phyloP scores from a whole-genome alignment of 371 early-diverging fungal species.

The Nematocida sp. region DNA sequence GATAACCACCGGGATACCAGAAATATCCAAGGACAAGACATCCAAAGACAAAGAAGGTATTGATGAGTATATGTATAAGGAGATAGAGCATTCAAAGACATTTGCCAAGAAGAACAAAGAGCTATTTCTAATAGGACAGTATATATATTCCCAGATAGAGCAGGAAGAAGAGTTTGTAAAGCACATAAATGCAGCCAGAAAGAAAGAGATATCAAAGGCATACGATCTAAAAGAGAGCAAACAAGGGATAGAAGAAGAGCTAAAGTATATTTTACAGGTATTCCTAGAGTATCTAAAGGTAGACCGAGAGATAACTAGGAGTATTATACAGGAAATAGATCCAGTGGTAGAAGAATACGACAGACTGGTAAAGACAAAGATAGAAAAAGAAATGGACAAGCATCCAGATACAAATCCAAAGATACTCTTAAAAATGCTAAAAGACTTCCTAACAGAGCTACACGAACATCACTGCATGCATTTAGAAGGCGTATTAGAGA shows the following conservation, averaged over 20 bases:
- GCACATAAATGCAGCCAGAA: conserved; percentile 36
- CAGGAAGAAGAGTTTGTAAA: conserved; percentile 16
- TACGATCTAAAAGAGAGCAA: not conserved
- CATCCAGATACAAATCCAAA: not conserved
- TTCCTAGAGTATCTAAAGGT: conserved; percentile 25
- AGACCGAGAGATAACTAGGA: conserved; percentile 27
- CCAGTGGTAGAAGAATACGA: conserved; percentile 42
- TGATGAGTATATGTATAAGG: not conserved
- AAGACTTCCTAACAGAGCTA: not conserved
- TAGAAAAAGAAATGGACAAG: not conserved
- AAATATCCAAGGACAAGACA: not conserved
- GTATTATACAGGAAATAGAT: conserved; percentile 12
- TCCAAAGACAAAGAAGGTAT: not conserved
- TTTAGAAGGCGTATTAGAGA: conserved; percentile 12
- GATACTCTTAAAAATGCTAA: conserved; percentile 11
- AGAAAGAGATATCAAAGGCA: conserved; percentile 22
- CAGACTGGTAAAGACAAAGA: not conserved
- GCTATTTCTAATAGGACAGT: conserved; percentile 21
- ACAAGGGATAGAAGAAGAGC: not conserved
- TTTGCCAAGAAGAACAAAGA: conserved; percentile 25
- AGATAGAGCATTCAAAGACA: not conserved
- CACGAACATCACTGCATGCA: not conserved
- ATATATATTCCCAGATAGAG: conserved; percentile 20
- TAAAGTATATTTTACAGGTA: not conserved
- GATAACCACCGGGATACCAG: conserved; percentile 11